Percentiles rank a stretch among this genome's conserved stretches.
phyloP scores from a whole-genome alignment of 345 rosid species.

The Garcia nutans region DNA sequence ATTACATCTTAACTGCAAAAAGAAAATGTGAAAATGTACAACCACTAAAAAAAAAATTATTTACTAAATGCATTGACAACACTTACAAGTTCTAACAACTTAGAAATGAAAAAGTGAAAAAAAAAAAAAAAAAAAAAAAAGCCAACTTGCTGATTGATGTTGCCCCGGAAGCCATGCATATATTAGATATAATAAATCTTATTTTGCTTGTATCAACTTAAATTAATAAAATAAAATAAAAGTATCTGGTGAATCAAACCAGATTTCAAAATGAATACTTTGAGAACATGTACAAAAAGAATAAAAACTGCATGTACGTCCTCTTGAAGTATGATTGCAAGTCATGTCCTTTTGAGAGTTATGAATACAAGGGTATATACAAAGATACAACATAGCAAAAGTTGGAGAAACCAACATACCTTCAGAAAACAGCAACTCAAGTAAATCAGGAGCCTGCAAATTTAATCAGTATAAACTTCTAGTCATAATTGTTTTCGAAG shows the following conservation, averaged over 20 bases:
- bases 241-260: not conserved
- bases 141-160: too few species aligned
- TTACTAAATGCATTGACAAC: not conserved
- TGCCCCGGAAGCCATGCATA: too few species aligned
- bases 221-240: not conserved
- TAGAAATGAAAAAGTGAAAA: too few species aligned
- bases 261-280: not conserved
- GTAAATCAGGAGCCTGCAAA: conserved; percentile 86
- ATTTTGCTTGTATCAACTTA: too few species aligned
- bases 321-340: too few species aligned
- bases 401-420: conserved; percentile 42
- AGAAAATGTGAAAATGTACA: too few species aligned
- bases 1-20: too few species aligned
- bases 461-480: conserved; percentile 5
- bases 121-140: too few species aligned
- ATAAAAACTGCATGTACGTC: not conserved
- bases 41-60: too few species aligned
- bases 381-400: not conserved
- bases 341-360: not conserved
- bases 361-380: not conserved
- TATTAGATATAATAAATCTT: too few species aligned
- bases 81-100: not conserved
- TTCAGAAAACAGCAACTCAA: conserved; percentile 63
- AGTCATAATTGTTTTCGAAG: not conserved
- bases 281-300: not conserved